These are phyloP conservation scores for Fraxinus greggii DNA, from an alignment of 305 asterid species.

Conservation along the genomic window DNA sequence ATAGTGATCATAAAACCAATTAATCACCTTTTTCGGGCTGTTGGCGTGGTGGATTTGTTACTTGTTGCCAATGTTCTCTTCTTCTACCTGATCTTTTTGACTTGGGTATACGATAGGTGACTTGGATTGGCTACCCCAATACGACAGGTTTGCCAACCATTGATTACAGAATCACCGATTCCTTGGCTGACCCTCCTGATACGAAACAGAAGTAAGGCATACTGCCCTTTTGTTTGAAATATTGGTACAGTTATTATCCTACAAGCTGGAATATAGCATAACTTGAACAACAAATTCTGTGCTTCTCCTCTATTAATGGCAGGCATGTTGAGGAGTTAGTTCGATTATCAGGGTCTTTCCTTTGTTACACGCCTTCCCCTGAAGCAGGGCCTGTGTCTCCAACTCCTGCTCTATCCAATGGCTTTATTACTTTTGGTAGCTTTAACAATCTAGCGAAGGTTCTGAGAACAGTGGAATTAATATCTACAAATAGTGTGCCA, in stretches of 20 bases:
- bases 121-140: slow-evolving; percentile 99
- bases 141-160: slow-evolving; percentile 95
- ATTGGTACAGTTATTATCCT: slow-evolving; percentile 3
- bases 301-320: slow-evolving; percentile 34
- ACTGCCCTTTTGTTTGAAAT: slow-evolving; percentile 4
- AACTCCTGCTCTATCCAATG: slow-evolving; percentile 88
- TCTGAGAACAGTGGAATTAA: slow-evolving; percentile 20
- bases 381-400: slow-evolving; percentile 92
- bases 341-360: slow-evolving; percentile 77
- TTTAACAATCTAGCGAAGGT: slow-evolving; percentile 99
- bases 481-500: background rate
- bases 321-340: slow-evolving; percentile 97
- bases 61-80: background rate
- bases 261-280: slow-evolving; percentile 16
- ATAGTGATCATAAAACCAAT: background rate
- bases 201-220: slow-evolving; percentile 71
- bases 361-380: slow-evolving; percentile 95
- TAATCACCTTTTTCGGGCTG: background rate
- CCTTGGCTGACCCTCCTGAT: slow-evolving; percentile 81
- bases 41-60: background rate
- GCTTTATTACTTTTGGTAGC: slow-evolving; percentile 96
- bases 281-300: slow-evolving; percentile 17
- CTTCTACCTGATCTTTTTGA: slow-evolving; percentile 18
- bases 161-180: slow-evolving; percentile 92
- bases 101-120: slow-evolving; percentile 59